phyloP scores from a whole-genome alignment of 148 eudicot genomes.

The Rhododendron simsii region DNA sequence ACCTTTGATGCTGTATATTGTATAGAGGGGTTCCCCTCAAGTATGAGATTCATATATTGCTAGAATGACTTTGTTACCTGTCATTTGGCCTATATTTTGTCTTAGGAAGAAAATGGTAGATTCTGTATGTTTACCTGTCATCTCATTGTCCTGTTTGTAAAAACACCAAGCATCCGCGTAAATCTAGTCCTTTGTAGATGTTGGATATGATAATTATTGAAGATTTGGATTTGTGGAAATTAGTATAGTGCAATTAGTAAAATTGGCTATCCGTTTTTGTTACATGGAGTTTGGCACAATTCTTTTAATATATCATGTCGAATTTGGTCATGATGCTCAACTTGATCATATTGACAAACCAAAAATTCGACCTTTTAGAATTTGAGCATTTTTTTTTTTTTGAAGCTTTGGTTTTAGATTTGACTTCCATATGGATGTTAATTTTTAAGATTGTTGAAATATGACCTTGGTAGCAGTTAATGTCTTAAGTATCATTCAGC shows the following conservation, averaged over 20 bases:
- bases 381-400: not conserved
- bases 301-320: not conserved
- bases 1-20: not conserved
- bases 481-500: not conserved
- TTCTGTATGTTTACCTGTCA: not conserved
- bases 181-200: not conserved
- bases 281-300: not conserved
- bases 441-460: not conserved
- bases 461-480: constrained; percentile 4
- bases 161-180: not conserved
- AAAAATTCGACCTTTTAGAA: not conserved
- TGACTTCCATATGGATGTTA: not conserved
- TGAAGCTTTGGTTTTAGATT: not conserved
- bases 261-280: not conserved
- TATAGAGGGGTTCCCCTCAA: not conserved
- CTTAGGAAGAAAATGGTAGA: not conserved
- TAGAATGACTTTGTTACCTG: not conserved
- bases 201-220: not conserved
- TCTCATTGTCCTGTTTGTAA: not conserved
- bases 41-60: not conserved
- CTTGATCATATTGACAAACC: not conserved
- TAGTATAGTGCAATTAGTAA: not conserved
- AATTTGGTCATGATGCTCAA: not conserved
- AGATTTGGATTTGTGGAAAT: not conserved
- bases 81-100: not conserved